phyloP scores from a whole-genome alignment of 1,284 basidiomycete species.

The Austropuccinia psidii region DNA sequence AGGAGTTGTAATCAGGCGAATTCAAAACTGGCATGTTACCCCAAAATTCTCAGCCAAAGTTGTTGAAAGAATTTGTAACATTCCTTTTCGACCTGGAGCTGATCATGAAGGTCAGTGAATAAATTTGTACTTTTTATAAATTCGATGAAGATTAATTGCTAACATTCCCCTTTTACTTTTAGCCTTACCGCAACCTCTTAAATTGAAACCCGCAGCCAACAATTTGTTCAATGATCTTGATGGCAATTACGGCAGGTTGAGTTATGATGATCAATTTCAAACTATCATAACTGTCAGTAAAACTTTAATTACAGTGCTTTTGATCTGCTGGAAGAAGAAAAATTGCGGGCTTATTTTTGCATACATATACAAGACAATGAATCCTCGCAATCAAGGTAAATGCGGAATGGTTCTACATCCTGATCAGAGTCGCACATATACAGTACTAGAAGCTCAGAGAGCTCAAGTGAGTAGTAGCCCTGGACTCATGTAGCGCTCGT shows the following conservation, averaged over 20 bases:
- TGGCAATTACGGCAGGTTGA: constrained; percentile 18
- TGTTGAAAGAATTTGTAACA: constrained; percentile 17
- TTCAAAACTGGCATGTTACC: constrained; percentile 13
- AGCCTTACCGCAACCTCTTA: background rate
- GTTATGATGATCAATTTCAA: background rate
- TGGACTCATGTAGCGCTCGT: background rate
- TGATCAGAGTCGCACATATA: background rate
- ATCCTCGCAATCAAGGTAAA: constrained; percentile 20
- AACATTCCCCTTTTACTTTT: background rate
- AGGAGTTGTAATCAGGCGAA: background rate
- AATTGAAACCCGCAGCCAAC: background rate
- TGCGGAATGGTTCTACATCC: constrained; percentile 20
- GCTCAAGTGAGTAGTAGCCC: background rate
- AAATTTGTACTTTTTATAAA: background rate
- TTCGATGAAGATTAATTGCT: background rate
- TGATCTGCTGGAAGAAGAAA: background rate
- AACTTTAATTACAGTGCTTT: background rate
- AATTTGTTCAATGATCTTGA: background rate
- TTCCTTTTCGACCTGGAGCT: constrained; percentile 12
- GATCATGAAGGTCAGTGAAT: constrained; percentile 16
- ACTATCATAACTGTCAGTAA: constrained; percentile 17
- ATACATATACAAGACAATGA: constrained; percentile 6
- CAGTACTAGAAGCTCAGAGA: constrained; percentile 16
- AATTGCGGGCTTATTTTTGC: background rate
- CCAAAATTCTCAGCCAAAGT: constrained; percentile 1